These are phyloP conservation scores for Penicillium soppii DNA, from an alignment of 495 filamentous ascomycete species.

Conservation along the genomic window DNA sequence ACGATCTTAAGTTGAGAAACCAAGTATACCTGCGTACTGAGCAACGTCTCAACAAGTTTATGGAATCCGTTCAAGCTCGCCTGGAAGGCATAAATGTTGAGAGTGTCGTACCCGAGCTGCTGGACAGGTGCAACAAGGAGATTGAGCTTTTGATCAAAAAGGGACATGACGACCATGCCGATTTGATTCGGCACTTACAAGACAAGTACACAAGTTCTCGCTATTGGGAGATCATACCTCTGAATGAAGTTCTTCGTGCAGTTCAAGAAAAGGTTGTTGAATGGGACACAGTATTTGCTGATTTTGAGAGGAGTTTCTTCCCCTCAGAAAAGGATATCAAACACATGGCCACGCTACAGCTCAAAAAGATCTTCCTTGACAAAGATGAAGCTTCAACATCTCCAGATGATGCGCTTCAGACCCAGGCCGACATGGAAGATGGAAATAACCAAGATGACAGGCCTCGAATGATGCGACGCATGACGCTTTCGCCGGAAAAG, in stretches of 20 bases:
- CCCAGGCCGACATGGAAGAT: slow-evolving; percentile 58
- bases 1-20: slow-evolving; percentile 87
- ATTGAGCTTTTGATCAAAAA: slow-evolving; percentile 72
- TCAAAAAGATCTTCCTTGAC: slow-evolving; percentile 94
- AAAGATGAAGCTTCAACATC: slow-evolving; percentile 72
- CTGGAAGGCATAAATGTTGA: slow-evolving; percentile 87
- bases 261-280: slow-evolving; percentile 91
- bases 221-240: slow-evolving; percentile 93
- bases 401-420: slow-evolving; percentile 37
- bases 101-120: slow-evolving; percentile 82
- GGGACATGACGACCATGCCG: slow-evolving; percentile 75
- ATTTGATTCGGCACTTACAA: slow-evolving; percentile 73
- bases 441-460: slow-evolving; percentile 45
- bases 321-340: slow-evolving; percentile 97
- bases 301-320: slow-evolving; percentile 92
- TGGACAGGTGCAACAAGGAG: slow-evolving; percentile 75
- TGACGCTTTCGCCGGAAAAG: slow-evolving; percentile 63
- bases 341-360: slow-evolving; percentile 82
- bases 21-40: slow-evolving; percentile 80
- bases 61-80: slow-evolving; percentile 76
- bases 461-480: slow-evolving; percentile 39
- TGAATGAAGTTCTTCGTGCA: slow-evolving; percentile 82
- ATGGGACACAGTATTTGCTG: slow-evolving; percentile 87
- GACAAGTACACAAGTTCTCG: slow-evolving; percentile 88
- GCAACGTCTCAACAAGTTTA: slow-evolving; percentile 79